Conservation (phyloP, 2,329 filamentous ascomycete species). For the Penicillium crustosum region DNA sequence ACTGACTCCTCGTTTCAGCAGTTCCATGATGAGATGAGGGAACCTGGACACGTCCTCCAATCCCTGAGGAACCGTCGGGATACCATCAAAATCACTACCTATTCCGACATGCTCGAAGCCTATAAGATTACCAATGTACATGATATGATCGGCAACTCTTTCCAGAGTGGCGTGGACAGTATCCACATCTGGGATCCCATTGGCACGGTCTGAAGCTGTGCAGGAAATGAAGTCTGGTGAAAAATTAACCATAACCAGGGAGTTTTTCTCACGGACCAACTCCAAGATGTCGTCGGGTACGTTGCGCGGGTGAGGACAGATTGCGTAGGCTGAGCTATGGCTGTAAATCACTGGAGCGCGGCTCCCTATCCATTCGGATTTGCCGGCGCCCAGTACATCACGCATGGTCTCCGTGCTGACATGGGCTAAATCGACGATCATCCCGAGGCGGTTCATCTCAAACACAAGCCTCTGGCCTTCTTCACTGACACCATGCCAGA, state of each 20-base stretch:
- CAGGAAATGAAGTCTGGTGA: constrained; percentile 80
- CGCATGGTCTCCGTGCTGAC: constrained; percentile 77
- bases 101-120: constrained; percentile 87
- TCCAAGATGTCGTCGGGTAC: constrained; percentile 81
- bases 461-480: constrained; percentile 67
- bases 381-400: constrained; percentile 68
- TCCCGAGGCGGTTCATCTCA: constrained; percentile 93
- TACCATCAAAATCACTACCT: constrained; percentile 85
- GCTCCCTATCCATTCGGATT: constrained; percentile 66
- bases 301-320: constrained; percentile 88
- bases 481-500: constrained; percentile 66
- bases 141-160: constrained; percentile 77
- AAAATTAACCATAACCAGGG: constrained; percentile 91
- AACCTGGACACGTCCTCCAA: constrained; percentile 84
- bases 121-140: constrained; percentile 76
- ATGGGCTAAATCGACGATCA: constrained; percentile 90
- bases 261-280: constrained; percentile 69
- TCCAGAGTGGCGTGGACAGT: constrained; percentile 69
- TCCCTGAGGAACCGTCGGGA: constrained; percentile 61
- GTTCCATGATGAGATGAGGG: constrained; percentile 72
- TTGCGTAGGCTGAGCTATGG: constrained; percentile 75
- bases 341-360: constrained; percentile 83
- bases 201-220: constrained; percentile 55
- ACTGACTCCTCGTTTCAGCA: constrained; percentile 71
- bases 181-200: constrained; percentile 67